A percentile compares a stretch with the other conserved stretches of the same genome.
Conservation (phyloP, 2,329 filamentous ascomycete genomes). For the Plectosphaerella cucumerina region DNA sequence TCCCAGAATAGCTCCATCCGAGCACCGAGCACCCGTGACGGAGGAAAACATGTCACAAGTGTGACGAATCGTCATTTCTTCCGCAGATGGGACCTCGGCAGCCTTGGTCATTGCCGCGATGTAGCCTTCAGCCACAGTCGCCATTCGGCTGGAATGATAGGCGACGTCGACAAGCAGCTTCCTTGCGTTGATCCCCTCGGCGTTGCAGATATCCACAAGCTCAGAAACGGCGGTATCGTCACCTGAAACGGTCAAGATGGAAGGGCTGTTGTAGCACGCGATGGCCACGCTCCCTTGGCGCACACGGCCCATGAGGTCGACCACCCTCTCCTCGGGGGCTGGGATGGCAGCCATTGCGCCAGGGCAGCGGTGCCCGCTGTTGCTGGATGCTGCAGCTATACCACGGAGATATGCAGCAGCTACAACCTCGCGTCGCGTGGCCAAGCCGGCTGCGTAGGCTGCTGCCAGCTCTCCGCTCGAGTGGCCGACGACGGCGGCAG, state of each 20-base stretch:
- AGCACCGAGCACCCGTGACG: conserved; percentile 2
- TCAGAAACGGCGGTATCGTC: conserved; percentile 37
- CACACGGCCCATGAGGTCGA: background rate
- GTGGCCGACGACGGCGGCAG: conserved; percentile 27
- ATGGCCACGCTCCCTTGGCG: conserved; percentile 8
- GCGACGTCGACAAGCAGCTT: conserved; percentile 5
- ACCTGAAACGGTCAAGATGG: conserved; percentile 47
- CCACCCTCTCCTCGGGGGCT: background rate
- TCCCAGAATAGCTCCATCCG: background rate
- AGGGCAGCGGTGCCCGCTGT: background rate
- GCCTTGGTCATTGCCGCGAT: background rate
- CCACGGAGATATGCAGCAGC: background rate
- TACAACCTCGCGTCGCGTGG: background rate
- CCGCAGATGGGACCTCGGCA: background rate
- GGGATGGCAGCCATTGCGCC: background rate
- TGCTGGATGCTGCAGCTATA: background rate
- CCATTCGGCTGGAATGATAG: conserved; percentile 11
- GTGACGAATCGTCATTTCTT: background rate
- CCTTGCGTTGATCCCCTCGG: conserved; percentile 6
- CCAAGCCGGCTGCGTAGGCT: conserved; percentile 20
- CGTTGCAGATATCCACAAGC: conserved; percentile 30
- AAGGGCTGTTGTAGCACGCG: conserved; percentile 46
- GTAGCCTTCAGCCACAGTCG: conserved; percentile 7
- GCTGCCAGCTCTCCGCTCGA: conserved; percentile 35
- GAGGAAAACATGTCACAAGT: conserved; percentile 7